Conservation (phyloP, 305 asterid species). For the Fraxinus latifolia region DNA sequence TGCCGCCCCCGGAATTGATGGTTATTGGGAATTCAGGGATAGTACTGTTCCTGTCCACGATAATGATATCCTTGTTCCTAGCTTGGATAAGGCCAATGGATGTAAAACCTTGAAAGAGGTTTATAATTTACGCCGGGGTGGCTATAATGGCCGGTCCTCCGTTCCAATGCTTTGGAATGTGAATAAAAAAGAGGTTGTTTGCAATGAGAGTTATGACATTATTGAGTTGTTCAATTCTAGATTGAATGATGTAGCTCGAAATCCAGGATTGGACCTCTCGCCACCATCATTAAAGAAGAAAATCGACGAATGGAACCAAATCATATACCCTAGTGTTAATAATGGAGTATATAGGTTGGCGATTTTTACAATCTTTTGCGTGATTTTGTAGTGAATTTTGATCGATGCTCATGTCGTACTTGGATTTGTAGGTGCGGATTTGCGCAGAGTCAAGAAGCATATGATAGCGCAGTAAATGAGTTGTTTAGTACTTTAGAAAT, state of each 20-base stretch:
- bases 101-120: slow-evolving; percentile 67
- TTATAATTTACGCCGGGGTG: slow-evolving; percentile 54
- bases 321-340: slow-evolving; percentile 69
- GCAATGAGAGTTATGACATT: slow-evolving; percentile 90
- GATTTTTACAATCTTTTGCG: neutral
- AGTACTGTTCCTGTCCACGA: slow-evolving; percentile 2
- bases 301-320: slow-evolving; percentile 69
- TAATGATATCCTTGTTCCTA: slow-evolving; percentile 32
- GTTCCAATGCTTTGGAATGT: slow-evolving; percentile 94
- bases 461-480: slow-evolving; percentile 55
- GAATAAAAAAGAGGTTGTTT: slow-evolving; percentile 51
- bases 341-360: slow-evolving; percentile 81
- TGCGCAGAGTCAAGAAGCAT: slow-evolving; percentile 89
- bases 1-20: slow-evolving; percentile 75
- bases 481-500: slow-evolving; percentile 55
- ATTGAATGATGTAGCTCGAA: slow-evolving; percentile 45
- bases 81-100: slow-evolving; percentile 61
- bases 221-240: slow-evolving; percentile 63
- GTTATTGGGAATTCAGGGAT: slow-evolving; percentile 65
- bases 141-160: slow-evolving; percentile 69
- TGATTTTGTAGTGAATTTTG: neutral
- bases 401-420: neutral
- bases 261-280: slow-evolving; percentile 65
- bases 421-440: slow-evolving; percentile 66
- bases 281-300: slow-evolving; percentile 48